A percentile compares a stretch with the other conserved stretches of the same genome.
These are phyloP conservation scores for Lachancea waltii DNA, from an alignment of 805 yeast genomes.

Conservation along the genomic window DNA sequence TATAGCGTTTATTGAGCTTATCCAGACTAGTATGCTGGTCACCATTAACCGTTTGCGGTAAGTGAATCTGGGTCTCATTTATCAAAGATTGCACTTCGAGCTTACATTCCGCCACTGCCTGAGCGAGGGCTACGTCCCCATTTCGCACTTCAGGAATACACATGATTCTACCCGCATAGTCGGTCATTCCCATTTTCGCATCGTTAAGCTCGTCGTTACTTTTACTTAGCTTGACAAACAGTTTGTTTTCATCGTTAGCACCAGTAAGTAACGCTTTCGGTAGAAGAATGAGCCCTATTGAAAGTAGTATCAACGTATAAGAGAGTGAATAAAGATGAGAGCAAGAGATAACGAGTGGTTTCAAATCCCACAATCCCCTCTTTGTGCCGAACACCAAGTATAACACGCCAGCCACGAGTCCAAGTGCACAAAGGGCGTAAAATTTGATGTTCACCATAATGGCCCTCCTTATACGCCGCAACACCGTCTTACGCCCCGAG, in stretches of 20 bases:
- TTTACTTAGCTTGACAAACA: slow-evolving; percentile 28
- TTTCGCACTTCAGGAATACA: slow-evolving; percentile 14
- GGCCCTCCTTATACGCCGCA: slow-evolving; percentile 19
- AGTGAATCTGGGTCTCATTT: slow-evolving; percentile 14
- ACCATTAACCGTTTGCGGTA: slow-evolving; percentile 3
- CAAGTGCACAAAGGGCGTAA: slow-evolving; percentile 22
- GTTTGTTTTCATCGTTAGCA: slow-evolving; percentile 15
- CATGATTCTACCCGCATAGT: slow-evolving; percentile 22
- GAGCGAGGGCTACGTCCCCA: slow-evolving; percentile 22
- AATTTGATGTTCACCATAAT: slow-evolving; percentile 26
- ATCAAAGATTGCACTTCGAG: slow-evolving; percentile 23
- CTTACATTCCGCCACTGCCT: slow-evolving; percentile 23
- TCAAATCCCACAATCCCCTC: slow-evolving; percentile 22
- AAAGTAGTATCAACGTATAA: slow-evolving; percentile 24
- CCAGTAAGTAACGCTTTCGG: slow-evolving; percentile 23
- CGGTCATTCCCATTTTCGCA: slow-evolving; percentile 22
- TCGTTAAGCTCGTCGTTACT: slow-evolving; percentile 30
- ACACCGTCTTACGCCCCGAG: slow-evolving; percentile 9
- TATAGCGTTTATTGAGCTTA: slow-evolving; percentile 24
- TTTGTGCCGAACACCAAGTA: slow-evolving; percentile 24
- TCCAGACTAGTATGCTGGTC: slow-evolving; percentile 12
- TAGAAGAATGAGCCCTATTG: slow-evolving; percentile 26
- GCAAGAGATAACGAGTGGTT: slow-evolving; percentile 28
- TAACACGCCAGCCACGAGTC: slow-evolving; percentile 20
- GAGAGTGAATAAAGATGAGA: slow-evolving; percentile 30